Conservation (phyloP, 2,329 filamentous ascomycete genomes). For the Colletotrichum tamarilloi region DNA sequence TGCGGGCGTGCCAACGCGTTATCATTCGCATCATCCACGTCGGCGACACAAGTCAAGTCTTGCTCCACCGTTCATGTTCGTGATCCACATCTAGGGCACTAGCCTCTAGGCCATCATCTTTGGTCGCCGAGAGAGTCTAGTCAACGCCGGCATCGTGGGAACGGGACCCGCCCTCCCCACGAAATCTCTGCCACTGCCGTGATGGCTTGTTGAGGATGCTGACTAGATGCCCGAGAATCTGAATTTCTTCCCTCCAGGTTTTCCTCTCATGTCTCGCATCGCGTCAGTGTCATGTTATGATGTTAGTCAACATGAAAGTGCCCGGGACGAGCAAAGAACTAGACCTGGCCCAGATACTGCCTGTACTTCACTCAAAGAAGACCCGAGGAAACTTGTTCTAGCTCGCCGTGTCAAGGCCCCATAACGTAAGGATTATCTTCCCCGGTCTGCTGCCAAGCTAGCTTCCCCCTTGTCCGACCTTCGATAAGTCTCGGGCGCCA, state of each 20-base stretch:
- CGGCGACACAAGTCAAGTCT: slow-evolving; percentile 15
- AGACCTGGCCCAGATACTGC: not conserved
- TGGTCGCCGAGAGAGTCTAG: slow-evolving; percentile 19
- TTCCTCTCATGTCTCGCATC: not conserved
- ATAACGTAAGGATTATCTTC: slow-evolving; percentile 11
- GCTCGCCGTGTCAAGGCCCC: slow-evolving; percentile 10
- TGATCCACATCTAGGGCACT: slow-evolving; percentile 23
- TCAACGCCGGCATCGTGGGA: slow-evolving; percentile 16
- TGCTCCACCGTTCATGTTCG: not conserved
- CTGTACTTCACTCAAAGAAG: not conserved
- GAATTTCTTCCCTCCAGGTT: not conserved
- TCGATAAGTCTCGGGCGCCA: slow-evolving; percentile 27
- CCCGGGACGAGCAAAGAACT: not conserved
- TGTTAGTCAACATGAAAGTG: not conserved
- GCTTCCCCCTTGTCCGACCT: slow-evolving; percentile 10
- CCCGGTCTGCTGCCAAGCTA: slow-evolving; percentile 18
- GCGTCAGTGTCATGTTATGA: not conserved
- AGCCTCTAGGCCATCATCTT: not conserved
- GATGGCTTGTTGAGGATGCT: not conserved
- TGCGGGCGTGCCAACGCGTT: not conserved
- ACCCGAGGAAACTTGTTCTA: not conserved
- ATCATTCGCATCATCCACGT: slow-evolving; percentile 1
- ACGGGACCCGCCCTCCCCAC: slow-evolving; percentile 7
- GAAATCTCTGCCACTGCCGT: not conserved
- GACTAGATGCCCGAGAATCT: not conserved